Conservation (phyloP, 306 rosid genomes). For the Purshia tridentata region DNA sequence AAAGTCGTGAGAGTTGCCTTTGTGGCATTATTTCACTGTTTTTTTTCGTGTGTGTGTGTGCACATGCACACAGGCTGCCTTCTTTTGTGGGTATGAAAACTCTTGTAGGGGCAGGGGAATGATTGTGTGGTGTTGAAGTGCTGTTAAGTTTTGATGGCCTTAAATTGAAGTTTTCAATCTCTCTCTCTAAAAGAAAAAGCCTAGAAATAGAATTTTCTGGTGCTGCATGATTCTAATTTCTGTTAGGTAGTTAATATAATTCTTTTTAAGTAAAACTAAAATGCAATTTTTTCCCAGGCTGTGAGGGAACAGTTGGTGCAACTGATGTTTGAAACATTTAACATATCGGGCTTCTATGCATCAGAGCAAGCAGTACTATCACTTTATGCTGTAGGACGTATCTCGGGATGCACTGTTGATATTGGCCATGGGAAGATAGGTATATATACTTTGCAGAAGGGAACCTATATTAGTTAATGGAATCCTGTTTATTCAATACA, state of each 20-base stretch:
- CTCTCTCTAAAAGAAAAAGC: background rate
- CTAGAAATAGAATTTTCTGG: background rate
- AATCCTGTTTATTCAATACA: slow-evolving; percentile 2
- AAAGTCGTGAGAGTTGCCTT: background rate
- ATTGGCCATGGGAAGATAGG: slow-evolving; percentile 99
- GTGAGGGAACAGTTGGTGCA: slow-evolving; percentile 95
- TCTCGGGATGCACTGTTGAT: slow-evolving; percentile 95
- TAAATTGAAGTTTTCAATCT: background rate
- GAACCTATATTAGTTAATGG: slow-evolving; percentile 11
- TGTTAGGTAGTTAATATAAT: background rate
- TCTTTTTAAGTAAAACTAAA: slow-evolving; percentile 16
- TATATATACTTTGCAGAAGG: slow-evolving; percentile 27
- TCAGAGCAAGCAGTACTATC: slow-evolving; percentile 97
- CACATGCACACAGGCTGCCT: background rate
- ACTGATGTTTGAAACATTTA: slow-evolving; percentile 97
- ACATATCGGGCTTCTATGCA: slow-evolving; percentile 97
- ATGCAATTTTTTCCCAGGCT: slow-evolving; percentile 49
- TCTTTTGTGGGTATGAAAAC: background rate
- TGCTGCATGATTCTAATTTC: background rate
- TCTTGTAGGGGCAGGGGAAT: background rate
- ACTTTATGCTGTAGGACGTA: slow-evolving; percentile 91
- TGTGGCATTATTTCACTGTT: background rate
- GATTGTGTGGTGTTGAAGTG: background rate
- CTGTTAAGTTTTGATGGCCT: background rate
- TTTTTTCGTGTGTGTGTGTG: background rate